These are phyloP conservation scores for Botrytis porri DNA, from an alignment of 2,329 filamentous ascomycete genomes.

Conservation along the genomic window DNA sequence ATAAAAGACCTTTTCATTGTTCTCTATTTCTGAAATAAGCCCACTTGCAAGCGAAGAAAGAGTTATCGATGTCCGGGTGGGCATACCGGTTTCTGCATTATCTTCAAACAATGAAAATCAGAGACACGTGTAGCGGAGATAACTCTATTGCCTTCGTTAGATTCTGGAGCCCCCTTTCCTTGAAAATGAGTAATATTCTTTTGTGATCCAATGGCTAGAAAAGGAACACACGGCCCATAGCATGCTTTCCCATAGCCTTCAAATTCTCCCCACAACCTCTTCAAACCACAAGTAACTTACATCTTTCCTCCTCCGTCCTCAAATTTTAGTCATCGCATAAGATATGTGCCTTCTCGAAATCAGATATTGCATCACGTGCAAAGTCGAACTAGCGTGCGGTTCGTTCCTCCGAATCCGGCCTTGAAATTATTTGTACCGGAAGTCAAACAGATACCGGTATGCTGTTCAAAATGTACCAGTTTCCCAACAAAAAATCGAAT, in stretches of 20 bases:
- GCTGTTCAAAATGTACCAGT: neutral
- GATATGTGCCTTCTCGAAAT: slow-evolving; percentile 15
- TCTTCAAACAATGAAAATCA: neutral
- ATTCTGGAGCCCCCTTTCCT: slow-evolving; percentile 2
- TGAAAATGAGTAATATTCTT: neutral
- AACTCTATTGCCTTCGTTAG: neutral
- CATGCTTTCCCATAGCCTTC: neutral
- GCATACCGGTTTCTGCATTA: neutral
- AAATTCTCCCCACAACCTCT: neutral
- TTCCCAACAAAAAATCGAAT: neutral
- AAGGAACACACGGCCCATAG: neutral
- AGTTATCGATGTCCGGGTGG: neutral
- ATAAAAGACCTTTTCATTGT: neutral
- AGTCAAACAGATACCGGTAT: slow-evolving; percentile 12
- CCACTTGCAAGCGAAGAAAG: neutral
- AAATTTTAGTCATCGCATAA: neutral
- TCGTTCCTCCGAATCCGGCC: neutral
- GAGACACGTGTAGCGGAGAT: neutral
- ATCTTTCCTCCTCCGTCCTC: neutral
- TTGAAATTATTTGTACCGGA: neutral
- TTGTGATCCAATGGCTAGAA: slow-evolving; percentile 8
- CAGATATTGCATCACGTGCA: slow-evolving; percentile 8
- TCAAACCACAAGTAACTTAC: neutral
- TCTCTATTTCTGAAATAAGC: neutral
- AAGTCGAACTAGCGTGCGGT: neutral